Evolutionary conservation across 805 yeast species (phyloP).

Genomic region (Sporopachydermia quercuum): DNA sequence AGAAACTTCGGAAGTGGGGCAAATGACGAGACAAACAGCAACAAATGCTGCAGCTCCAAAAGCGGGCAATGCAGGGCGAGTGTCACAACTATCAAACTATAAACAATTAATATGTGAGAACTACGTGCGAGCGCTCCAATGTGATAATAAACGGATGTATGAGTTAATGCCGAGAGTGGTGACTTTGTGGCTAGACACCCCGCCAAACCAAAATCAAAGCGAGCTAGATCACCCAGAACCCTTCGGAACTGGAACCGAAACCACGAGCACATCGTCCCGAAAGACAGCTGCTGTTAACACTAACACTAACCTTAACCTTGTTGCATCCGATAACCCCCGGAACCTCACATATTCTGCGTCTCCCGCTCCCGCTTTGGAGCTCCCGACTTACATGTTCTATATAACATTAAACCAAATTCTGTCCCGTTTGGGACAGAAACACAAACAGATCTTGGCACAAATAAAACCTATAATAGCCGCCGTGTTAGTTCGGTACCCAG

Average conservation of each 20-base stretch:
- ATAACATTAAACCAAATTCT: conserved; percentile 74
- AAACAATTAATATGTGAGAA: conserved; percentile 40
- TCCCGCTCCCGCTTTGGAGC: too few species aligned
- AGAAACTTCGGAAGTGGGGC: too few species aligned
- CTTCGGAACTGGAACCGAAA: too few species aligned
- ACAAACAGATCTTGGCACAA: conserved; percentile 36
- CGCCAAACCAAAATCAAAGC: background rate
- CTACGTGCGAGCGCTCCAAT: conserved; percentile 43
- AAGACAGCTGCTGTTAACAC: too few species aligned
- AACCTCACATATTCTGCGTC: too few species aligned
- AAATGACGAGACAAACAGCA: too few species aligned
- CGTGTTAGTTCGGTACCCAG: conserved; percentile 55
- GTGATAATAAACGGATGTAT: conserved; percentile 51
- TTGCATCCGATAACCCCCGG: background rate
- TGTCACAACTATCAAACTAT: too few species aligned
- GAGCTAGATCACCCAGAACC: background rate
- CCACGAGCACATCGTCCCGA: too few species aligned
- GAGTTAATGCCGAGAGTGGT: conserved; percentile 78
- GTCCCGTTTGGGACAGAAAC: conserved; percentile 60
- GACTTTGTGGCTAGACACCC: conserved; percentile 56
- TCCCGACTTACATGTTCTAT: conserved; percentile 57
- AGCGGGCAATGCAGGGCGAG: too few species aligned
- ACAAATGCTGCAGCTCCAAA: conserved; percentile 15
- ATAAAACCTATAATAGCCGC: conserved; percentile 42
- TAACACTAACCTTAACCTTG: too few species aligned